Evolutionary conservation across 1,284 basidiomycete species (phyloP), one percentile per base, ranked within the genome.

Genomic region (Ustilago crameri): DNA sequence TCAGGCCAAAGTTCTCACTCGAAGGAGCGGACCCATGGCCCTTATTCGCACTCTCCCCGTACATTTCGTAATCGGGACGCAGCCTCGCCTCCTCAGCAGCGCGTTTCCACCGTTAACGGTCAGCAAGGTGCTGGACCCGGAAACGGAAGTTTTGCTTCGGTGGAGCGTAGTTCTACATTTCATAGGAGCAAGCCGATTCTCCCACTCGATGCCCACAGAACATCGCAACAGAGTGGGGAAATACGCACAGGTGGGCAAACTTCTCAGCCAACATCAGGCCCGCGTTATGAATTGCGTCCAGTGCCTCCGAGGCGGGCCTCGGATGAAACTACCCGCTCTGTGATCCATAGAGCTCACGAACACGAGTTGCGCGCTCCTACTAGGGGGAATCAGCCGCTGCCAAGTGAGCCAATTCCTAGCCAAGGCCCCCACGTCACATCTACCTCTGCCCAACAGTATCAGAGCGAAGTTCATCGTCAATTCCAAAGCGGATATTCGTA

Each of bases 371-470:
- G 26, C 3, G 26, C 9, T 18, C 1, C 30, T 20, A 22, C 40
- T 2, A 4, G 12, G 9, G 56, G 51, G 1, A 10, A 4, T 27
- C 48, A 35, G 5, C 44, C 52, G 5, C 18, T 51, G 18, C 48
- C 51, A 18, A 61, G 27, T 9, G 51, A 50, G 15, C 42, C 59
- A 0, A 45, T 54, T 20, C 48, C 59, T 5, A 61, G 51, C 32
- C 51, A 61, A 42, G 47, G 27, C 20, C 26, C 58, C 17, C 37
- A 42, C 20, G 10, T 38, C 17, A 18, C 18, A 10, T 32, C 34
- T 4, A 41, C 32, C n/a, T 24, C 26, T 9, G 10, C 7, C 20
- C 51, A 50, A 7, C 43, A 47, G 17, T 7, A 12, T 22, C 38
- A 42, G 4, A 14, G 8, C 2, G 43, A 41, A 17, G 23, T 14